Base-by-base conservation (phyloP, 805 yeast species). In the Spencermartinsiella europaea region DNA sequence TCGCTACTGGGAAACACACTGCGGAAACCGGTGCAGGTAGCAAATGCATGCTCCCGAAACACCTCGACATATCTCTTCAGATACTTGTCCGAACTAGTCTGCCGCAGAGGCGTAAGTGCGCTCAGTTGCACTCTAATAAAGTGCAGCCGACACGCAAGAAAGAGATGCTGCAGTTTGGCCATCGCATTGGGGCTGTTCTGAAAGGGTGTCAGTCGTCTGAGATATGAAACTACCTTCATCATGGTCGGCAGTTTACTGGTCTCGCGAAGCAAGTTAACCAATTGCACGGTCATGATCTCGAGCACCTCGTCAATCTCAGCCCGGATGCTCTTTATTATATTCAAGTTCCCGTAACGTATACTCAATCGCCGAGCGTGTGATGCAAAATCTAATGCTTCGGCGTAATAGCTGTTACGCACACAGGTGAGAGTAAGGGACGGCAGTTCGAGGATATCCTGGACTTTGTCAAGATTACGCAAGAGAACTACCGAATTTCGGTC, bases 361-460 rank as follows among this genome's bases (percentile, higher is more conserved):
- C 75, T 69, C 20, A 93, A 69, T 45, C 95, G 73, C 51, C 82
- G 75, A 0, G 85, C 80, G 57, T 85, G 80, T 25, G 84, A 75
- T 10, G 89, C 83, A 12, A 91, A 76, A 61, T 91, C 95, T 31
- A 91, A 74, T 7, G 96, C 89, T 58, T 89, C 95, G 28, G 88
- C 84, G 60, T 90, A 93, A 58, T 85, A 85, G 0, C 96, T 96
- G 40, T 84, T 83, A 40, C 79, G 73, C 8, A 90, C 86, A 64
- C 97, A 87, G n/a, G 90, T 80, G 40, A 81, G 75, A 28, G 91
- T 81, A 40, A 91, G 63, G 1, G 95, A 75, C 1, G 99, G 97
- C 28, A 93, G 68, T 59, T 87, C 95, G 54, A 91, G 69, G 7
- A 90, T 74, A 56, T 86, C 95, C 50, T 83, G 75, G 8, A 90